Evolutionary conservation across 208 protist species (phyloP).

Genomic region (Wallacemonas sp.): DNA sequence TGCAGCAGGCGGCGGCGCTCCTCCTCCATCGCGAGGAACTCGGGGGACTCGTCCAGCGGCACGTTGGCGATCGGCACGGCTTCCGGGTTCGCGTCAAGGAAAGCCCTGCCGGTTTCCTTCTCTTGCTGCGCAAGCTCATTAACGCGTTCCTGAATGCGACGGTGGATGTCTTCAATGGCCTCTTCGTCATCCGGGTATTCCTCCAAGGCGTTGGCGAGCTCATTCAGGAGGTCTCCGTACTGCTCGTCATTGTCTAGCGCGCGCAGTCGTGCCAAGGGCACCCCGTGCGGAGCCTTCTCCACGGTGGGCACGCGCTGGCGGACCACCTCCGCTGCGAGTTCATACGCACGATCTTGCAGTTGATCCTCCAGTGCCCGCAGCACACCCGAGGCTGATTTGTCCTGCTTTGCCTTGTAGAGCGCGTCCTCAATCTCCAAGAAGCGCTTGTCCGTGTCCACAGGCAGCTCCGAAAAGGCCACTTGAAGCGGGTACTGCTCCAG

Average conservation of each 20-base stretch:
- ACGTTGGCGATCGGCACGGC: constrained; percentile 40
- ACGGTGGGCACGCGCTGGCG: constrained; percentile 31
- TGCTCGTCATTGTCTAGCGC: constrained; percentile 28
- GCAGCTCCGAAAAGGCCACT: constrained; percentile 35
- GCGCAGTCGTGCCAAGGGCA: constrained; percentile 31
- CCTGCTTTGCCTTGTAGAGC: constrained; percentile 16
- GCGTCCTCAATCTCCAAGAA: constrained; percentile 42
- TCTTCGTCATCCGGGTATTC: constrained; percentile 16
- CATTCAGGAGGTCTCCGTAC: constrained; percentile 26
- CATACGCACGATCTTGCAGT: constrained; percentile 52
- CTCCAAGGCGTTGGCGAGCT: constrained; percentile 18
- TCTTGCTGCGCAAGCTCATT: constrained; percentile 23
- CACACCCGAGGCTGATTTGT: background rate
- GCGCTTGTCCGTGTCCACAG: constrained; percentile 29
- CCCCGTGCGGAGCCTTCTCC: constrained; percentile 25
- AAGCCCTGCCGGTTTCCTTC: constrained; percentile 19
- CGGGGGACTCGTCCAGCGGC: constrained; percentile 35
- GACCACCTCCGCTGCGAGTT: constrained; percentile 44
- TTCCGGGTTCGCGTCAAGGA: constrained; percentile 42
- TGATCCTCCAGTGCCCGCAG: constrained; percentile 23
- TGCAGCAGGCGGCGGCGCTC: constrained; percentile 28
- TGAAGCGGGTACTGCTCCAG: constrained; percentile 51
- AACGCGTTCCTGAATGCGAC: constrained; percentile 11
- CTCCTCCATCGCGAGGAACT: constrained; percentile 42
- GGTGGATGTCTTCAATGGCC: constrained; percentile 20